Evolutionary conservation across 306 rosid genomes (phyloP).

Genomic region (Abrus pulchellus): DNA sequence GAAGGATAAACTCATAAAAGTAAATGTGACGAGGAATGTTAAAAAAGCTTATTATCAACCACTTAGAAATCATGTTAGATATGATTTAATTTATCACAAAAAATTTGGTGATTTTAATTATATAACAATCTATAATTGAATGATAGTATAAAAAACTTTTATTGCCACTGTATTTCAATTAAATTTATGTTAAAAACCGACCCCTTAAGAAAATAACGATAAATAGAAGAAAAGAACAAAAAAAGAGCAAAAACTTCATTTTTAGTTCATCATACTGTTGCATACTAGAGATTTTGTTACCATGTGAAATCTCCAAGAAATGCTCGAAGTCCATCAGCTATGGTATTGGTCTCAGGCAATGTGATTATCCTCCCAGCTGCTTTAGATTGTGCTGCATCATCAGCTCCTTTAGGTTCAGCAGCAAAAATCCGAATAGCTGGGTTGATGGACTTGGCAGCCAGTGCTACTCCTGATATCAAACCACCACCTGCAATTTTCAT

Average conservation of each 20-base stretch:
- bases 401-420: slow-evolving; percentile 91
- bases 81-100: too few relatives aligned
- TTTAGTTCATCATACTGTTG: slow-evolving; percentile 39
- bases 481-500: slow-evolving; percentile 78
- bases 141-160: too few relatives aligned
- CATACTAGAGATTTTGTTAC: slow-evolving; percentile 51
- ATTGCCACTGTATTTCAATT: too few relatives aligned
- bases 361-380: slow-evolving; percentile 82
- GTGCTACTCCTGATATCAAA: slow-evolving; percentile 86
- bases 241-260: slow-evolving; percentile 19
- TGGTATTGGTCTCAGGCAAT: slow-evolving; percentile 76
- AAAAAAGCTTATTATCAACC: too few relatives aligned
- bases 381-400: slow-evolving; percentile 91
- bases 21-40: slow-evolving; percentile 1
- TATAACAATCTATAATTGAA: too few relatives aligned
- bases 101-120: too few relatives aligned
- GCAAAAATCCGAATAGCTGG: slow-evolving; percentile 78
- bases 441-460: slow-evolving; percentile 93
- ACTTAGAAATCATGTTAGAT: too few relatives aligned
- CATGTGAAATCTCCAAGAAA: slow-evolving; percentile 86
- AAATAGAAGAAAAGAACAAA: background rate
- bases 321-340: slow-evolving; percentile 94
- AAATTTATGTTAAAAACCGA: background rate
- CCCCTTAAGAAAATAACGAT: background rate
- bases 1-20: background rate